Conservation (phyloP, 2,329 filamentous ascomycete genomes). For the Cladosporium sp. region DNA sequence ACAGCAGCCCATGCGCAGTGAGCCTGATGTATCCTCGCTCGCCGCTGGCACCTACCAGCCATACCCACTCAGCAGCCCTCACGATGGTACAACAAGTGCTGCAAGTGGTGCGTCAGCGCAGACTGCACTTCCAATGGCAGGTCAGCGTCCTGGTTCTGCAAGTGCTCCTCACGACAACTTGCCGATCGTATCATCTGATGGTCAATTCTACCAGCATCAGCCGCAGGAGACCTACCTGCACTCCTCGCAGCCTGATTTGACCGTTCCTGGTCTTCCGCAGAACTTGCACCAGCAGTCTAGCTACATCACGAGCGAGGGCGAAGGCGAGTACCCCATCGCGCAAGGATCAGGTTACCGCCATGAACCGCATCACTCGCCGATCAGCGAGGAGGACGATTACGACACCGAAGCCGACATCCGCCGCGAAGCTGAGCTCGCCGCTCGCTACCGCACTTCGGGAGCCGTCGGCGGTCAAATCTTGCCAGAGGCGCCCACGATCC, state of each 20-base stretch:
- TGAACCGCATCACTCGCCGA: constrained; percentile 21
- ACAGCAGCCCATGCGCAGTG: constrained; percentile 34
- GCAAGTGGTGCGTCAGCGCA: constrained; percentile 20
- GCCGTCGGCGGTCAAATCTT: constrained; percentile 24
- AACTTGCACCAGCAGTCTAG: constrained; percentile 27
- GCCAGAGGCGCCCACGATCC: constrained; percentile 33
- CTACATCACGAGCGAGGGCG: constrained; percentile 59
- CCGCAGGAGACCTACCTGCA: constrained; percentile 37
- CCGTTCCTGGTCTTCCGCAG: constrained; percentile 3
- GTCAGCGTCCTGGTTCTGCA: constrained; percentile 16
- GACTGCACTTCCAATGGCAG: constrained; percentile 28
- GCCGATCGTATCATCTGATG: constrained; percentile 28
- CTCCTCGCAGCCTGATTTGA: constrained; percentile 26
- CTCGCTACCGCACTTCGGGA: constrained; percentile 44
- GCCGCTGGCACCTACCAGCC: constrained; percentile 35
- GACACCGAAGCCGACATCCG: constrained; percentile 54
- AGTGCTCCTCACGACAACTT: constrained; percentile 22
- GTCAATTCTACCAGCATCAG: constrained; percentile 48
- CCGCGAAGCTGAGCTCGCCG: constrained; percentile 49
- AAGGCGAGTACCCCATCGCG: constrained; percentile 71
- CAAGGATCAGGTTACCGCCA: constrained; percentile 18
- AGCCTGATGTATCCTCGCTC: constrained; percentile 39
- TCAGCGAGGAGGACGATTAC: constrained; percentile 51
- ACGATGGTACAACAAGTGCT: constrained; percentile 19
- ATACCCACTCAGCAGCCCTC: constrained; percentile 19